phyloP scores from a whole-genome alignment of 257 asterid genomes.

The Nicotiana benthamiana region DNA sequence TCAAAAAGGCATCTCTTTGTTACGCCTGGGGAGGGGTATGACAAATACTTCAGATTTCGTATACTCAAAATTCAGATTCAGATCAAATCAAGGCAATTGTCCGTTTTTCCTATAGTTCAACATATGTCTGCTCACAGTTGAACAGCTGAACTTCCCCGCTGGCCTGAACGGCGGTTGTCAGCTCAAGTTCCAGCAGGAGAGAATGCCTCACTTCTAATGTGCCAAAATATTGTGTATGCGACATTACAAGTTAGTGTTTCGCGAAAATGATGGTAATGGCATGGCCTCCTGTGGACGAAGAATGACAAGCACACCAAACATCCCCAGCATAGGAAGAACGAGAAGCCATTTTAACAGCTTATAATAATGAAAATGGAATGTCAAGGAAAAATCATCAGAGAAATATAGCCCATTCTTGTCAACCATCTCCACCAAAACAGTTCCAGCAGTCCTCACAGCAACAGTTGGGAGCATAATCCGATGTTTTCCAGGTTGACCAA shows the following conservation, averaged over 20 bases:
- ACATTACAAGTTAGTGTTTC: conserved; percentile 73
- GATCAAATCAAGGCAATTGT: neutral
- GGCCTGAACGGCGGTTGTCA: neutral
- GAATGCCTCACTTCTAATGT: neutral
- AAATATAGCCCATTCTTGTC: conserved; percentile 87
- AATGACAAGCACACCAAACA: conserved; percentile 82
- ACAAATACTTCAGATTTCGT: neutral
- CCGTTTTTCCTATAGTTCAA: neutral
- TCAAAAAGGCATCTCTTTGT: neutral
- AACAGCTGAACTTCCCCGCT: neutral
- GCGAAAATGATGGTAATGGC: conserved; percentile 95
- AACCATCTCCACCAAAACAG: conserved; percentile 94
- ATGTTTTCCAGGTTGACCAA: conserved; percentile 58
- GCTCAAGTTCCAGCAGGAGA: neutral
- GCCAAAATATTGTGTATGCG: neutral
- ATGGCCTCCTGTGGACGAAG: conserved; percentile 86
- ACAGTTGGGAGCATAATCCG: conserved; percentile 79
- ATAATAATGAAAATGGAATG: conserved; percentile 86
- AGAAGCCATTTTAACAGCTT: conserved; percentile 91
- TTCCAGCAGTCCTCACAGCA: conserved; percentile 78
- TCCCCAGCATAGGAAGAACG: conserved; percentile 95
- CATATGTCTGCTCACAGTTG: neutral
- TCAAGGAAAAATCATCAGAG: conserved; percentile 85
- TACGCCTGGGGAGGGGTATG: neutral
- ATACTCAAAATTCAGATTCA: neutral